Base-by-base conservation (phyloP, 2,329 filamentous ascomycete genomes). In the Dactylellina cionopaga region DNA sequence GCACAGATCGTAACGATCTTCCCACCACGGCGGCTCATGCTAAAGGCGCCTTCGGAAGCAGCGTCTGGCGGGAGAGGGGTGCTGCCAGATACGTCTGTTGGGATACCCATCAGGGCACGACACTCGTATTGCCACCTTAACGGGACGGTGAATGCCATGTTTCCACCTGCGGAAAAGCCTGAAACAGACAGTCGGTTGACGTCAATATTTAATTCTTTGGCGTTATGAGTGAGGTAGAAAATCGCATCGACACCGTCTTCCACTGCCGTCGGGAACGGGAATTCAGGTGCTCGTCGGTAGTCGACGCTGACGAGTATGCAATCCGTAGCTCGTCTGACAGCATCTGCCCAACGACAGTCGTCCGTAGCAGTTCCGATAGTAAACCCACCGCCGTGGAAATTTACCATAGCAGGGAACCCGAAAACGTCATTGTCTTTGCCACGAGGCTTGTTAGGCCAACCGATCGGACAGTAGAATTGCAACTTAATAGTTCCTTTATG, bases 321-420 rank as follows among this genome's bases (percentile, higher is more conserved):
- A 56, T 86, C 83, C 10, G 85, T 80, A 3, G 83, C 80, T 24
- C 84, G 80, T 37, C 85, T 80, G 2, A 88, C 84, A 33, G 83
- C 81, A 2, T 84, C 82, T 4, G 85, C 86, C 82, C 87, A 89
- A 41, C 87, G 83, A 11, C 86, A 84, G 76, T 90, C 88, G 77
- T 90, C 86, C 2, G 85, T 88, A 2, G 84, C 86, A 47, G 83
- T 83, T 10, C 88, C 88, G 29, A 89, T 80, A 5, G 87, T 86
- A 80, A 89, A 90, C 3, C 88, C 88, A 19, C 88, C 88, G 24
- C 88, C 88, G 76, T 90, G 88, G 76, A 88, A 88, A 78, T 89
- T 88, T 75, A 90, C 82, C 25, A 90, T 82, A 15, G 85, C 85
- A 0, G 87, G 83, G 73, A 82, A 83, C 25, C 64, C 56, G 29